Conservation (phyloP, 352 stramenopile genomes). For the Phytophthora europaea region DNA sequence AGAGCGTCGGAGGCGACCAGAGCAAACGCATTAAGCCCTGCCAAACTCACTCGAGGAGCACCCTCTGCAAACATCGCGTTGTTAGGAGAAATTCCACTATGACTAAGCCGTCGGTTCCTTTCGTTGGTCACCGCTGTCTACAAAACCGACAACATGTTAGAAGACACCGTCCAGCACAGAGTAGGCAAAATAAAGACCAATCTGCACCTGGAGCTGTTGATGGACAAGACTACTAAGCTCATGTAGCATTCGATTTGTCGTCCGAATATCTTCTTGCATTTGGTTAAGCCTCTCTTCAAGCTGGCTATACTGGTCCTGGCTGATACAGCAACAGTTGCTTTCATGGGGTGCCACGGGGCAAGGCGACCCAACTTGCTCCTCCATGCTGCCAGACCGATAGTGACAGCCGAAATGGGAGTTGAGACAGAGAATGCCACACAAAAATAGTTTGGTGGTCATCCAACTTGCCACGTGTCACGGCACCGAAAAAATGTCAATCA, state of each 20-base stretch:
- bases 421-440: neutral
- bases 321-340: slow-evolving; percentile 5
- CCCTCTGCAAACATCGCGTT: slow-evolving; percentile 5
- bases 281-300: slow-evolving; percentile 19
- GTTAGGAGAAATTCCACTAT: neutral
- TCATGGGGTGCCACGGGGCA: neutral
- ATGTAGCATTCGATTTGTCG: slow-evolving; percentile 16
- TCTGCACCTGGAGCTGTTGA: slow-evolving; percentile 11
- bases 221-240: slow-evolving; percentile 17
- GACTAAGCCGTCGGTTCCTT: slow-evolving; percentile 5
- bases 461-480: neutral
- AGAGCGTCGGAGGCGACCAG: neutral
- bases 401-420: neutral
- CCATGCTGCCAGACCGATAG: neutral
- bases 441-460: slow-evolving; percentile 1
- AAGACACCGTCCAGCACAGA: neutral
- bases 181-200: neutral
- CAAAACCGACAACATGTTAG: neutral
- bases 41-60: neutral
- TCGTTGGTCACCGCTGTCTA: neutral
- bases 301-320: slow-evolving; percentile 1
- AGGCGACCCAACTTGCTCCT: slow-evolving; percentile 2
- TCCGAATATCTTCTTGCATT: slow-evolving; percentile 15
- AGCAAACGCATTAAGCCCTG: slow-evolving; percentile 2
- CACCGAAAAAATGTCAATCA: neutral